Evolutionary conservation across 1,284 basidiomycete genomes (phyloP).

Genomic region (Anthracocystis setariae): DNA sequence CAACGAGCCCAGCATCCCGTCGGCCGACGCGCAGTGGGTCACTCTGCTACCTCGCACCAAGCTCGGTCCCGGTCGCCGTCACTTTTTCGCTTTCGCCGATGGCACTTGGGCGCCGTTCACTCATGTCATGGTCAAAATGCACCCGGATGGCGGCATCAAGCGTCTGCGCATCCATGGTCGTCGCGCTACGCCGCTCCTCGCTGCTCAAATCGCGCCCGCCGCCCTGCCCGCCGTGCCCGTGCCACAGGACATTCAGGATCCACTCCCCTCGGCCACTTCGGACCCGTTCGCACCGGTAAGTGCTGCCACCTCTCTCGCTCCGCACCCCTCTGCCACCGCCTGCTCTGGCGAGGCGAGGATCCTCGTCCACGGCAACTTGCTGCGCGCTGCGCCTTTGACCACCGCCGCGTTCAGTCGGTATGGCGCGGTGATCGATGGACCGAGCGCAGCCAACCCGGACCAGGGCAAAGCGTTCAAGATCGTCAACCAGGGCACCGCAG

Average conservation of each 20-base stretch:
- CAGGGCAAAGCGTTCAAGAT: conserved; percentile 33
- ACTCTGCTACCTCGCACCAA: conserved; percentile 79
- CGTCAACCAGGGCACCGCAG: conserved; percentile 63
- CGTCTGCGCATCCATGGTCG: conserved; percentile 84
- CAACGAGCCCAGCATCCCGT: conserved; percentile 46
- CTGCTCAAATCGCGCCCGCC: conserved; percentile 23
- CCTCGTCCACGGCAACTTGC: conserved; percentile 14
- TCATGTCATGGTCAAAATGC: conserved; percentile 87
- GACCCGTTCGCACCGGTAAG: conserved; percentile 38
- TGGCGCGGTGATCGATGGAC: conserved; percentile 58
- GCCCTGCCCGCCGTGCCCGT: conserved; percentile 41
- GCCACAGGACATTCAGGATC: conserved; percentile 48
- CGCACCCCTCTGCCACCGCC: conserved; percentile 7
- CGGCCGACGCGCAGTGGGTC: conserved; percentile 73
- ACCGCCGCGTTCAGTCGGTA: conserved; percentile 44
- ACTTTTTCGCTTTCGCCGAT: conserved; percentile 83
- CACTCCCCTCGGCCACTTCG: conserved; percentile 46
- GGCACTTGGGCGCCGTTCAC: conserved; percentile 73
- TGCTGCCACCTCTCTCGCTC: conserved; percentile 23
- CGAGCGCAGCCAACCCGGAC: conserved; percentile 12
- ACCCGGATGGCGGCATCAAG: conserved; percentile 96
- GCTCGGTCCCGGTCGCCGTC: conserved; percentile 88
- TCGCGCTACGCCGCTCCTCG: conserved; percentile 67
- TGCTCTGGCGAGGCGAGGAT: conserved; percentile 18
- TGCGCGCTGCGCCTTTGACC: conserved; percentile 37